phyloP scores from a whole-genome alignment of 208 protist species.

The Leishmania martiniquensis region DNA sequence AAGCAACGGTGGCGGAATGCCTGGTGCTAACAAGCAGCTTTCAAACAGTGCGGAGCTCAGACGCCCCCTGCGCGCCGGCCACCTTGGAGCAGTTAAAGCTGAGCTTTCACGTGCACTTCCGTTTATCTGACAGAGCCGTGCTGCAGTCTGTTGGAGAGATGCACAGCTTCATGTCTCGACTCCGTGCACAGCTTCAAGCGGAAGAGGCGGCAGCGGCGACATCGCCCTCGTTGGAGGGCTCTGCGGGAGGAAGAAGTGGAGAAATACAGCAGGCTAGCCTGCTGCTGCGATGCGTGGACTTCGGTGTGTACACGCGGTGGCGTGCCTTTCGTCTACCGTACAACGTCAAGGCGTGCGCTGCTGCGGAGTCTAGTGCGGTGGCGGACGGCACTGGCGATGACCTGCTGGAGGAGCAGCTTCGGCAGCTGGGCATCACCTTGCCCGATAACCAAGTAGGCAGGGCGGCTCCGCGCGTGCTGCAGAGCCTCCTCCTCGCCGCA shows the following conservation, averaged over 20 bases:
- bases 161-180: conserved; percentile 53
- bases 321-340: conserved; percentile 88
- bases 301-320: conserved; percentile 88
- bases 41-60: conserved; percentile 6
- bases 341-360: conserved; percentile 69
- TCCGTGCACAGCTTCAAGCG: conserved; percentile 38
- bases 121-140: conserved; percentile 40
- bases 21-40: conserved; percentile 79
- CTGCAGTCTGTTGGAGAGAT: conserved; percentile 61
- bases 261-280: conserved; percentile 4
- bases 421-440: conserved; percentile 24
- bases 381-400: conserved; percentile 60
- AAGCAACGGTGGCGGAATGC: conserved; percentile 42
- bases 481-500: conserved; percentile 18
- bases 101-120: conserved; percentile 87
- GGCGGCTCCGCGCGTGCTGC: conserved; percentile 25
- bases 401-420: conserved; percentile 43
- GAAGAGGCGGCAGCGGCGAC: conserved; percentile 6
- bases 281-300: conserved; percentile 69
- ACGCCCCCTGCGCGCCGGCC: neutral
- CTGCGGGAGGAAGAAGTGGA: neutral
- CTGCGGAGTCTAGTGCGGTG: conserved; percentile 1
- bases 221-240: neutral
- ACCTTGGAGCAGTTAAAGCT: conserved; percentile 52
- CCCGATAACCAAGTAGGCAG: conserved; percentile 38